phyloP scores from a whole-genome alignment of 148 eudicot genomes.

The Persicaria maculosa region DNA sequence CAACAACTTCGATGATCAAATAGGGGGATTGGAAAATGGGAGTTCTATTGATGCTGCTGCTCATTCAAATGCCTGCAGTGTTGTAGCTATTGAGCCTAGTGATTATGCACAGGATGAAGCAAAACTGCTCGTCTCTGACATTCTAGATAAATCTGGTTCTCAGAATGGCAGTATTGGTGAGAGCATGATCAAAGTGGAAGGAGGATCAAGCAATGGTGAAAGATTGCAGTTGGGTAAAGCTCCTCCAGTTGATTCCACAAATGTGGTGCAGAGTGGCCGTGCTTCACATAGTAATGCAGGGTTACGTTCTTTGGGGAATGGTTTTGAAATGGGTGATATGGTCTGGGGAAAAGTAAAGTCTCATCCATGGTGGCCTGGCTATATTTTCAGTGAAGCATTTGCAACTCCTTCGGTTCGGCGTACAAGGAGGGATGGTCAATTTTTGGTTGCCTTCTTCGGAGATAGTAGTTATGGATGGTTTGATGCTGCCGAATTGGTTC shows the following conservation, averaged over 20 bases:
- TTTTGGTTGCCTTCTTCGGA: constrained; percentile 91
- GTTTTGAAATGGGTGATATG: constrained; percentile 77
- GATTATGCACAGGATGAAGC: background rate
- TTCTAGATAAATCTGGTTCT: background rate
- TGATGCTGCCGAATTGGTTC: constrained; percentile 60
- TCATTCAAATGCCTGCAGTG: background rate
- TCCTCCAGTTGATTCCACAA: background rate
- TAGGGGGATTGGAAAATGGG: background rate
- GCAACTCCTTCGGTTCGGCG: constrained; percentile 59
- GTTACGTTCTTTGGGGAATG: constrained; percentile 8
- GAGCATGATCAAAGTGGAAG: background rate
- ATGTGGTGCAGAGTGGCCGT: background rate
- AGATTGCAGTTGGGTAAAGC: background rate
- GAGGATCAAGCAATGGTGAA: constrained; percentile 2
- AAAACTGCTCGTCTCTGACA: constrained; percentile 3
- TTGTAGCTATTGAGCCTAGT: constrained; percentile 1
- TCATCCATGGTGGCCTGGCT: constrained; percentile 99
- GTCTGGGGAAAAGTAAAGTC: constrained; percentile 99
- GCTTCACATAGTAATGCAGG: background rate
- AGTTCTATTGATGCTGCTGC: background rate
- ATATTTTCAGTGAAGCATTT: constrained; percentile 59
- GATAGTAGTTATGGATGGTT: constrained; percentile 98
- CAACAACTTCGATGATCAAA: constrained; percentile 1
- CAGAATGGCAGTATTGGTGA: background rate
- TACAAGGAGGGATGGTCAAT: constrained; percentile 56